Percentiles rank a stretch among this genome's conserved stretches.
These are phyloP conservation scores for Thymus quinquecostatus DNA, from an alignment of 257 asterid species.

Conservation along the genomic window DNA sequence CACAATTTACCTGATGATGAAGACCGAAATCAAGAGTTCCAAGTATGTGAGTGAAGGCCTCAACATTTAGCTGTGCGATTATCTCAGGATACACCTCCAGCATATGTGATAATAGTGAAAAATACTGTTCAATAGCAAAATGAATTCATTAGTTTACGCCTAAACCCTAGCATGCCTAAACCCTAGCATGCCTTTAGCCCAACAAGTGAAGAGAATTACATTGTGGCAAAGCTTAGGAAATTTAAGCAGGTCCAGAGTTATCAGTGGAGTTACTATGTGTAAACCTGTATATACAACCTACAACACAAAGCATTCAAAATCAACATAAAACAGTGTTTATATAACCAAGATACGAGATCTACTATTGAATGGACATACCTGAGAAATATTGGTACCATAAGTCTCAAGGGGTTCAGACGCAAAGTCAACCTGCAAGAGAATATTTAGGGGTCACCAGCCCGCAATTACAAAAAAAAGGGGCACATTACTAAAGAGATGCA, in stretches of 20 bases:
- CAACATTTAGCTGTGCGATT: constrained; percentile 62
- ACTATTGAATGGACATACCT: constrained; percentile 49
- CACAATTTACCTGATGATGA: constrained; percentile 71
- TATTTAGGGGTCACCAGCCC: constrained; percentile 24
- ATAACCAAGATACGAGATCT: background rate
- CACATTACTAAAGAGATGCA: constrained; percentile 26
- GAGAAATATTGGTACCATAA: constrained; percentile 79
- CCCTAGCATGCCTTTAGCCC: constrained; percentile 6
- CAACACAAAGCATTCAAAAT: constrained; percentile 32
- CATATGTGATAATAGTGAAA: constrained; percentile 85
- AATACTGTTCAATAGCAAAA: constrained; percentile 62
- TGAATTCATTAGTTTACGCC: constrained; percentile 37
- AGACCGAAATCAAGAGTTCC: constrained; percentile 88
- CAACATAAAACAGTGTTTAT: background rate
- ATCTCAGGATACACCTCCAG: constrained; percentile 96
- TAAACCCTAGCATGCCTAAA: no score
- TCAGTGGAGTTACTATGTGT: constrained; percentile 84
- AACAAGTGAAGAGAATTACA: constrained; percentile 51
- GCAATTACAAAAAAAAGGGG: constrained; percentile 19
- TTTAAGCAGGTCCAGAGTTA: constrained; percentile 82
- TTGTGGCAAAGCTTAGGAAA: constrained; percentile 89
- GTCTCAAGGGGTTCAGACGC: constrained; percentile 80
- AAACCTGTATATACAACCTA: constrained; percentile 94
- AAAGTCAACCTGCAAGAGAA: constrained; percentile 76
- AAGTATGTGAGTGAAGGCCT: constrained; percentile 71